phyloP scores from a whole-genome alignment of 2,329 filamentous ascomycete species.

The Daldinia eschscholtzii region DNA sequence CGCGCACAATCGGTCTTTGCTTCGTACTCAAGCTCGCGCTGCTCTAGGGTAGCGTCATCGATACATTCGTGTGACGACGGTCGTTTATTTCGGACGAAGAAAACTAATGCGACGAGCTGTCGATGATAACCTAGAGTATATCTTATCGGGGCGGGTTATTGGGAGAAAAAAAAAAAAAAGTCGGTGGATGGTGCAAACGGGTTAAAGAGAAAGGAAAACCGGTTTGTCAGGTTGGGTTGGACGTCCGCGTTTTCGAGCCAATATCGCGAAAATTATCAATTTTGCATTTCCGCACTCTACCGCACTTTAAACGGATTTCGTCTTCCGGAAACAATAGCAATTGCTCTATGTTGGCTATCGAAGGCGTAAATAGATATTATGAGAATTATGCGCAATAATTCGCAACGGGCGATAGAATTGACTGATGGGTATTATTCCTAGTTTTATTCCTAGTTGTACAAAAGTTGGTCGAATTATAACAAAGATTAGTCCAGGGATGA shows the following conservation, averaged over 20 bases:
- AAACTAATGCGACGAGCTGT: constrained; percentile 33
- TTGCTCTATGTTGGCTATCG: background rate
- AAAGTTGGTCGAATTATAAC: constrained; percentile 37
- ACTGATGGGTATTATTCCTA: constrained; percentile 22
- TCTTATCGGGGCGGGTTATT: constrained; percentile 17
- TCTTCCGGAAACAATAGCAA: background rate
- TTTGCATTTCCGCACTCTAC: constrained; percentile 21
- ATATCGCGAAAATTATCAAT: constrained; percentile 32
- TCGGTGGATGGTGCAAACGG: constrained; percentile 31
- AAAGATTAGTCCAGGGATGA: constrained; percentile 42
- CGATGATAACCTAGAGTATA: constrained; percentile 9
- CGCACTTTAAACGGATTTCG: constrained; percentile 12
- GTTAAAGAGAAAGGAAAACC: background rate
- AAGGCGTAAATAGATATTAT: constrained; percentile 14
- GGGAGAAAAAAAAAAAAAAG: constrained; percentile 5
- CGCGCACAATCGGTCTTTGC: constrained; percentile 38
- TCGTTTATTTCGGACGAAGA: constrained; percentile 1
- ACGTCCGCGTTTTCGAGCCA: constrained; percentile 23
- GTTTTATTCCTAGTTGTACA: constrained; percentile 34
- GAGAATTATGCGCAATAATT: constrained; percentile 26
- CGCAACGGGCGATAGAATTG: constrained; percentile 26
- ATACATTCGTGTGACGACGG: constrained; percentile 25
- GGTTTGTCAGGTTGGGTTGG: constrained; percentile 25
- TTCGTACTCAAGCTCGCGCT: constrained; percentile 26
- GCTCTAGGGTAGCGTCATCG: constrained; percentile 36